Evolutionary conservation across 2,329 filamentous ascomycete genomes (phyloP), one percentile per base, ranked within the genome.

Genomic region (Phialocephala subalpina): DNA sequence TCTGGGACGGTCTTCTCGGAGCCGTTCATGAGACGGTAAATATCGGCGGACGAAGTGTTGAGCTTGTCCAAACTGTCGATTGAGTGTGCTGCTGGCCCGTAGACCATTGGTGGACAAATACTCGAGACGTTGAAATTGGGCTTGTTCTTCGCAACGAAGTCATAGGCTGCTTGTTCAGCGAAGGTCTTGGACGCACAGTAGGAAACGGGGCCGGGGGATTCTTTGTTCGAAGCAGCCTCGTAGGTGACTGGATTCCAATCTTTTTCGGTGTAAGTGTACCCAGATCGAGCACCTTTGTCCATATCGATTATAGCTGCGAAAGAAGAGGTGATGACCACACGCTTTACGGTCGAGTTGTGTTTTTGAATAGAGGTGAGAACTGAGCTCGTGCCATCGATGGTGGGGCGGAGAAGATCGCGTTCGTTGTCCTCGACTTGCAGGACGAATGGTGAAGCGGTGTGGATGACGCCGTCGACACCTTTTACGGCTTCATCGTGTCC

Each of bases 11-110:
- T 80, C 67, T 86, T 87, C 64, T 84, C 83, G 20, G 63, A 70
- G 1, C 90, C 90, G n/a, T 83, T 83, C n/a, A 90, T 82, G 49
- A 92, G 79, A 63, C 88, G 83, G n/a, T 86, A 82, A 67, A 93
- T 84, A 38, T 89, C 85, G 70, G 87, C 84, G 74, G 92, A 92
- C 7, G 89, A 92, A 0, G 89, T 91, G 79, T 94, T 94, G 68
- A 93, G 80, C 1, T 80, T 79, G 11, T 87, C 84, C 1, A 91
- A 80, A 25, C 80, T 84, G 64, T 86, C 82, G 6, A 93, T 81
- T 67, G 86, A 86, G 70, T 90, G 84, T 63, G 86, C 83, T 5
- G 89, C 77, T 0, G 89, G 88, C 0, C 89, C 89, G 65, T 90
- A 84, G 0, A 88, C 85, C 71, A 86, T 82, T 0, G 88, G 88